A percentile compares a stretch with the other conserved stretches of the same genome.
Evolutionary conservation across 2,329 filamentous ascomycete species (phyloP).

Genomic region (Lachnellula arida): DNA sequence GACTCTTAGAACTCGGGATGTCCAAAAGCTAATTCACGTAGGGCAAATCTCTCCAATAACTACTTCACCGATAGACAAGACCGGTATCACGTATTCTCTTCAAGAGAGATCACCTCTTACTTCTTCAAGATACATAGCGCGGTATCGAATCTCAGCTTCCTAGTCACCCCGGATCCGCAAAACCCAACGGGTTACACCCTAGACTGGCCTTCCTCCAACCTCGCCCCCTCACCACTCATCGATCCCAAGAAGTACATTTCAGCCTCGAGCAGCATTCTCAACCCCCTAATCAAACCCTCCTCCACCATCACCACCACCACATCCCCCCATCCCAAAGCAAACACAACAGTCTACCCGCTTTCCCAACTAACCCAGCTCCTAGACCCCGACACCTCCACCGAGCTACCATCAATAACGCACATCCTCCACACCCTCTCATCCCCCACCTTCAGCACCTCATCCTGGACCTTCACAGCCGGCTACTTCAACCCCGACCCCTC

Average conservation of each 20-base stretch:
- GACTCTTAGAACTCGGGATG: not conserved
- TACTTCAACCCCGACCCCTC: constrained; percentile 96
- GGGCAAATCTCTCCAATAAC: constrained; percentile 83
- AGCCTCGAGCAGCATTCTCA: constrained; percentile 62
- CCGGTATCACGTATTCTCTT: constrained; percentile 86
- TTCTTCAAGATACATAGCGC: constrained; percentile 73
- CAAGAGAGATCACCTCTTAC: constrained; percentile 73
- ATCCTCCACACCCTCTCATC: constrained; percentile 65
- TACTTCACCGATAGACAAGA: constrained; percentile 97
- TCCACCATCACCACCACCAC: constrained; percentile 23
- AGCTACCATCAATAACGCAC: constrained; percentile 74
- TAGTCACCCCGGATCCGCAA: constrained; percentile 58
- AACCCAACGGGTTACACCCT: constrained; percentile 54
- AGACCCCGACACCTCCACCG: constrained; percentile 75
- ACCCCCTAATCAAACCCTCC: constrained; percentile 52
- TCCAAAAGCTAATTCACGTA: constrained; percentile 25
- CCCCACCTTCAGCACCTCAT: constrained; percentile 61
- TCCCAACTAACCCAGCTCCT: constrained; percentile 85
- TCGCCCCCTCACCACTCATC: constrained; percentile 68
- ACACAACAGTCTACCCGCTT: constrained; percentile 80
- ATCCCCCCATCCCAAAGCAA: constrained; percentile 19
- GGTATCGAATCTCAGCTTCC: constrained; percentile 76
- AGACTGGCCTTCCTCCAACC: constrained; percentile 72
- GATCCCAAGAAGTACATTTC: constrained; percentile 65
- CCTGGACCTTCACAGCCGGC: constrained; percentile 95